Conservation (phyloP, 805 yeast genomes). For the Candida glaebosa region DNA sequence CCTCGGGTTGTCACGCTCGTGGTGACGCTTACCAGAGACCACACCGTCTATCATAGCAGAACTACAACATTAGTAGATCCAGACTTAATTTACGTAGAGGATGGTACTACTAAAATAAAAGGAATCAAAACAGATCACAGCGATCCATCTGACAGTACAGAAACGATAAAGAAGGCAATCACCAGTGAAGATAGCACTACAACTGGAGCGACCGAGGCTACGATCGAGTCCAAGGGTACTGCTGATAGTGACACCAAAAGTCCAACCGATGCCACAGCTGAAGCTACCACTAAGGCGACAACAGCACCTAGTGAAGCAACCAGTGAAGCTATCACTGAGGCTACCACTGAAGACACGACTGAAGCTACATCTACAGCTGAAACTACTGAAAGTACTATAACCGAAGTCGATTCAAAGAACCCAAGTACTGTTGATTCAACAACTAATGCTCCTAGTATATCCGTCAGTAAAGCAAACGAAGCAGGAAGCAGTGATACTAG, state of each 20-base stretch:
- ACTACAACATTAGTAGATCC: not conserved
- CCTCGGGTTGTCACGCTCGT: not conserved
- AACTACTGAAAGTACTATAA: not conserved
- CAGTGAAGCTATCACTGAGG: slow-evolving; percentile 3
- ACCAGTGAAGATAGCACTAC: not conserved
- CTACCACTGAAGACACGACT: not conserved
- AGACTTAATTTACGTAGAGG: not conserved
- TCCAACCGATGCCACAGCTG: slow-evolving; percentile 7
- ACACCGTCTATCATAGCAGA: not conserved
- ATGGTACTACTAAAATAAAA: not conserved
- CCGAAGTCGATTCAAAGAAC: not conserved
- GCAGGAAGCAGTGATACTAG: slow-evolving; percentile 7
- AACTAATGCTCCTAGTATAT: not conserved
- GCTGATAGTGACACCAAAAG: slow-evolving; percentile 10
- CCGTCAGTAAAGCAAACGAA: not conserved
- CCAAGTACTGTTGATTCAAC: not conserved
- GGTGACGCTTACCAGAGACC: not conserved
- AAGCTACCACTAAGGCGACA: slow-evolving; percentile 1
- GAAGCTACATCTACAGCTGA: slow-evolving; percentile 4
- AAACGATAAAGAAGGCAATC: not conserved
- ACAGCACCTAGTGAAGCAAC: slow-evolving; percentile 8
- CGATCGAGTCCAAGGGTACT: slow-evolving; percentile 22
- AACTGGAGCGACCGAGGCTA: slow-evolving; percentile 18
- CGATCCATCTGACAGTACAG: no score
- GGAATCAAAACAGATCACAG: no score